phyloP scores from a whole-genome alignment of 1,284 basidiomycete genomes.

The Entoloma clypeatum region DNA sequence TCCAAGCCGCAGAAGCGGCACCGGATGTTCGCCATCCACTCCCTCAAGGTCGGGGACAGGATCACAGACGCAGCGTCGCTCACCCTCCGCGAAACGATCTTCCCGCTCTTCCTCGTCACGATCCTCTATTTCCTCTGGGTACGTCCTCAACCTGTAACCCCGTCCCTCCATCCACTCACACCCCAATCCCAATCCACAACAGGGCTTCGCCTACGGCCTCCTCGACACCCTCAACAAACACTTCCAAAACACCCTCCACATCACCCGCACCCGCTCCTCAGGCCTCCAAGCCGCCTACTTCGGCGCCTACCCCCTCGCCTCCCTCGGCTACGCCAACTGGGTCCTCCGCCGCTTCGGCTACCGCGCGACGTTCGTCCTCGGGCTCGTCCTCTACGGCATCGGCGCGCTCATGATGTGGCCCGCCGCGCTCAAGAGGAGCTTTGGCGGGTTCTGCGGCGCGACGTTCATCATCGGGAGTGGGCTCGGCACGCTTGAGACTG shows the following conservation, averaged over 20 bases:
- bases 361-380: constrained; percentile 32
- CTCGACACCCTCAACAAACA: constrained; percentile 85
- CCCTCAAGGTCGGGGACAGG: constrained; percentile 28
- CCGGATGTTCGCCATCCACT: no score
- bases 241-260: constrained; percentile 70
- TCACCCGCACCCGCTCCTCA: constrained; percentile 76
- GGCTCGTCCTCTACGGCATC: constrained; percentile 30
- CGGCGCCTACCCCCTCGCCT: constrained; percentile 48
- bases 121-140: constrained; percentile 36
- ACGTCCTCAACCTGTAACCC: constrained; percentile 6
- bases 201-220: constrained; percentile 76
- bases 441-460: constrained; percentile 36
- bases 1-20: no score
- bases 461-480: constrained; percentile 36
- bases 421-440: constrained; percentile 31
- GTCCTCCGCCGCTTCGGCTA: constrained; percentile 31
- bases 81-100: constrained; percentile 30
- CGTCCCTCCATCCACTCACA: constrained; percentile 26
- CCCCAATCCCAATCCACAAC: neutral
- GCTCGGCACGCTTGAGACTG: constrained; percentile 32
- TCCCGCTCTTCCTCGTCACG: constrained; percentile 32
- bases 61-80: constrained; percentile 30
- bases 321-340: constrained; percentile 33
- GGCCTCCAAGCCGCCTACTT: constrained; percentile 87
- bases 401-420: constrained; percentile 37